Evolutionary conservation across 2,329 filamentous ascomycete species (phyloP).

Genomic region (Claviceps sp.): DNA sequence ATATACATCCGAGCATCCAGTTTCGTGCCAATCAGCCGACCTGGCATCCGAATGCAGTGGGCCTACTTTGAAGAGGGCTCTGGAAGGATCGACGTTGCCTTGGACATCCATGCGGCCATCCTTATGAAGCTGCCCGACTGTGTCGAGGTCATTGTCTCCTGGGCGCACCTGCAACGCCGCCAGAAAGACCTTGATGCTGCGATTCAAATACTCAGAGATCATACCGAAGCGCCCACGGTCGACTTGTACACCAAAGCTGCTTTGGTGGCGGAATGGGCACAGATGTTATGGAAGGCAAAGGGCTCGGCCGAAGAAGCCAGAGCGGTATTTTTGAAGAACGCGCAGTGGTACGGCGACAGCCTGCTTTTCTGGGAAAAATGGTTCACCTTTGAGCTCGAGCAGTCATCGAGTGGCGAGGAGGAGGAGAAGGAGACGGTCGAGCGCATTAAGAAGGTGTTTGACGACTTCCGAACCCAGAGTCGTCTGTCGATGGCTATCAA

Average conservation of each 20-base stretch:
- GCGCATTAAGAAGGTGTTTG: slow-evolving; percentile 69
- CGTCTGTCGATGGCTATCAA: slow-evolving; percentile 53
- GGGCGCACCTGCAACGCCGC: slow-evolving; percentile 75
- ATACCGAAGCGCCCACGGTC: slow-evolving; percentile 60
- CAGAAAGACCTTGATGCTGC: slow-evolving; percentile 75
- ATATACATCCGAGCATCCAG: slow-evolving; percentile 86
- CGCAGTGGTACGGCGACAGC: slow-evolving; percentile 75
- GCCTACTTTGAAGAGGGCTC: slow-evolving; percentile 88
- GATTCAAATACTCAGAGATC: slow-evolving; percentile 67
- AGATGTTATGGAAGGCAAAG: slow-evolving; percentile 76
- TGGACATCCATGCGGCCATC: slow-evolving; percentile 74
- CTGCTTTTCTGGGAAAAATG: slow-evolving; percentile 82
- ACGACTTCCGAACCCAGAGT: slow-evolving; percentile 61
- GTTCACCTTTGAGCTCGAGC: slow-evolving; percentile 77
- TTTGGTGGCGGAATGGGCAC: slow-evolving; percentile 78
- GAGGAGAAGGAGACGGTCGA: slow-evolving; percentile 57
- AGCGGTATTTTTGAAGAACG: slow-evolving; percentile 68
- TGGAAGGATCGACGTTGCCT: slow-evolving; percentile 62
- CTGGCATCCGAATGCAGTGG: slow-evolving; percentile 76
- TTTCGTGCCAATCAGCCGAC: slow-evolving; percentile 76
- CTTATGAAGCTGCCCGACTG: slow-evolving; percentile 65
- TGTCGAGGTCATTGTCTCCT: slow-evolving; percentile 75
- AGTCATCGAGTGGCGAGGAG: slow-evolving; percentile 53
- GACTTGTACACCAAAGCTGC: slow-evolving; percentile 74
- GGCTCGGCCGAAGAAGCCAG: slow-evolving; percentile 70